Evolutionary conservation across 2,329 filamentous ascomycete species (phyloP), one percentile per base, ranked within the genome.

Genomic region (Beauveria scarabaeidicola): DNA sequence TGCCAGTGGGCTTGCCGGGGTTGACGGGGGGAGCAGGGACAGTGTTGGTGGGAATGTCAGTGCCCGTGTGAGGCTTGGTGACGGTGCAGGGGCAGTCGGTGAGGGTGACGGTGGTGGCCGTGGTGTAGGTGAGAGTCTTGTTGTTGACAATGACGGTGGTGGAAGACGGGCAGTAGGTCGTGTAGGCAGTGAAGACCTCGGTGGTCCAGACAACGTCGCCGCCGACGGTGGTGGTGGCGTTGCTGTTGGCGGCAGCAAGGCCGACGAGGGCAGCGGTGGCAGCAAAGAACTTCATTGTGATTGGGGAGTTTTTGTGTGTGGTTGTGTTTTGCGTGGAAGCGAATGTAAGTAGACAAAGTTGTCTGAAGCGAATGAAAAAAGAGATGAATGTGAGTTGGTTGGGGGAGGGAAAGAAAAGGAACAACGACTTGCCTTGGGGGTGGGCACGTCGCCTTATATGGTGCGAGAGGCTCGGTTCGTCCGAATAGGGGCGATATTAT

Each of bases 71-170:
- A 60, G 83, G 81, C 77, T 80, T 81, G 76, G 77, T 80, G 74
- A 84, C 70, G 69, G 83, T 89, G 85, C 85, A 88, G 67, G 85
- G 83, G 81, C 86, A 88, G 81, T 87, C 78, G 68, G 83, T 83
- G 79, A 89, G 82, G 77, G 86, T 89, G 73, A 88, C 74, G 73
- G 84, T 86, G 72, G 84, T 86, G 71, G 86, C 58, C 52, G 43
- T 76, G 64, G 85, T 85, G 74, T 90, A 77, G 67, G 81, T 86
- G 81, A 88, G 88, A 75, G 86, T 89, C 72, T 81, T 77, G 74
- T 74, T 77, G 70, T 80, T 81, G 76, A 87, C 78, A 68, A 81
- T 82, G 73, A 90, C 74, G 66, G 77, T 73, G 67, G 87, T 90
- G 65, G 87, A 73, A 66, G 70, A 78, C 21, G 88, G 86, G 84